Conservation (phyloP, 2,329 filamentous ascomycete genomes). For the Ceratocystis colombiana region DNA sequence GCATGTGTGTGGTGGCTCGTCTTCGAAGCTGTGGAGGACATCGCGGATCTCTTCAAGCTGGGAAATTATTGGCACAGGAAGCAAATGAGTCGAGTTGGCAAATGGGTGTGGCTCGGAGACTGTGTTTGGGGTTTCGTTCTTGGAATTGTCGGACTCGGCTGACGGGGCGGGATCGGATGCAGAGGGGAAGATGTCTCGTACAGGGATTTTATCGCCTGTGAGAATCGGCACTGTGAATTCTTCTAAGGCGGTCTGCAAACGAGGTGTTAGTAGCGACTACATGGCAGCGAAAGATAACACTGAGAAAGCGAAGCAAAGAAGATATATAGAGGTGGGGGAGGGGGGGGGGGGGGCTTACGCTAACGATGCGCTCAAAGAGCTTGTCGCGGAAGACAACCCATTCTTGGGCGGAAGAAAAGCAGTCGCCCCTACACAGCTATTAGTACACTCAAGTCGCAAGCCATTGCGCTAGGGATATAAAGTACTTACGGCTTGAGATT, state of each 20-base stretch:
- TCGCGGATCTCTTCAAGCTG: constrained; percentile 52
- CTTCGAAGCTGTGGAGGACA: constrained; percentile 58
- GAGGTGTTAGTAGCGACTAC: neutral
- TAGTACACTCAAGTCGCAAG: neutral
- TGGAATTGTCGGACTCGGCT: constrained; percentile 33
- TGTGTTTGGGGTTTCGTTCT: constrained; percentile 27
- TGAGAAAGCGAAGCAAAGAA: neutral
- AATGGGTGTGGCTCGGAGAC: constrained; percentile 26
- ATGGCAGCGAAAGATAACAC: neutral
- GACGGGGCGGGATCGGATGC: constrained; percentile 29
- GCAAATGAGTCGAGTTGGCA: constrained; percentile 34
- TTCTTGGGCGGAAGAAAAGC: constrained; percentile 14
- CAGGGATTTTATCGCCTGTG: constrained; percentile 18
- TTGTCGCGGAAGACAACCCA: constrained; percentile 23
- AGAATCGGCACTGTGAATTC: constrained; percentile 20
- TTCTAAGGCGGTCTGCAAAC: constrained; percentile 16
- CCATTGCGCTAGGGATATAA: neutral
- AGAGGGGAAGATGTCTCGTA: constrained; percentile 20
- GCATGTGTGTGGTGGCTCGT: constrained; percentile 78
- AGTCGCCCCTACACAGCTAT: constrained; percentile 7
- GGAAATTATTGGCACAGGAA: constrained; percentile 54
- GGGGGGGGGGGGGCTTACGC: constrained; percentile 4
- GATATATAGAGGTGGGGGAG: neutral
- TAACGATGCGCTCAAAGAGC: constrained; percentile 23
- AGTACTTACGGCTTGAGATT: constrained; percentile 13